A percentile compares a stretch with the other conserved stretches of the same genome.
phyloP scores from a whole-genome alignment of 1,284 basidiomycete genomes.

The Amylostereum areolatum region DNA sequence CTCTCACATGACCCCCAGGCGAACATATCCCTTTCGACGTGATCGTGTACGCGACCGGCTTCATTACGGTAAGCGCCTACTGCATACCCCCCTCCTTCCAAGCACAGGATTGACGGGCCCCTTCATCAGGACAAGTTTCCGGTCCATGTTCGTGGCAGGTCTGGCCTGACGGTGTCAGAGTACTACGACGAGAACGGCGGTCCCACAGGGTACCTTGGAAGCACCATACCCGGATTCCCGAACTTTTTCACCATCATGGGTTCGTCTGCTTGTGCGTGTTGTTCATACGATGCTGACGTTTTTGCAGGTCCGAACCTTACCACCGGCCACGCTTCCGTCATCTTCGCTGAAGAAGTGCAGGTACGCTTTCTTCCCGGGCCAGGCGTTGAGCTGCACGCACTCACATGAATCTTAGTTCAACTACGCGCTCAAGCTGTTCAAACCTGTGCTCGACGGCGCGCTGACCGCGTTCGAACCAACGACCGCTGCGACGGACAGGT shows the following conservation, averaged over 20 bases:
- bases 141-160: constrained; percentile 21
- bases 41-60: constrained; percentile 28
- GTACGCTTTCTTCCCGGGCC: constrained; percentile 12
- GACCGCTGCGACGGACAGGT: constrained; percentile 27
- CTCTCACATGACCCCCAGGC: constrained; percentile 12
- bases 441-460: constrained; percentile 25
- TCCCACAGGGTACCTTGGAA: constrained; percentile 29
- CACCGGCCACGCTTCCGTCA: constrained; percentile 41
- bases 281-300: background rate
- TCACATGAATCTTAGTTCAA: constrained; percentile 20
- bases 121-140: constrained; percentile 19
- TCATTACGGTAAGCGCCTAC: constrained; percentile 11
- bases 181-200: constrained; percentile 30
- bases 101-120: background rate
- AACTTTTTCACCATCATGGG: constrained; percentile 28
- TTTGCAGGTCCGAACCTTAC: constrained; percentile 38
- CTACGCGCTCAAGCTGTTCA: constrained; percentile 33
- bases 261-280: background rate
- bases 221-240: constrained; percentile 29
- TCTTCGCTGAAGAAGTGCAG: constrained; percentile 38
- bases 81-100: no score
- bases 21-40: constrained; percentile 23
- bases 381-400: background rate
- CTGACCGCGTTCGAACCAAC: constrained; percentile 9
- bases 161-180: constrained; percentile 21